Evolutionary conservation across 495 filamentous ascomycete species (phyloP).

Genomic region (Stereocaulon alpinum): DNA sequence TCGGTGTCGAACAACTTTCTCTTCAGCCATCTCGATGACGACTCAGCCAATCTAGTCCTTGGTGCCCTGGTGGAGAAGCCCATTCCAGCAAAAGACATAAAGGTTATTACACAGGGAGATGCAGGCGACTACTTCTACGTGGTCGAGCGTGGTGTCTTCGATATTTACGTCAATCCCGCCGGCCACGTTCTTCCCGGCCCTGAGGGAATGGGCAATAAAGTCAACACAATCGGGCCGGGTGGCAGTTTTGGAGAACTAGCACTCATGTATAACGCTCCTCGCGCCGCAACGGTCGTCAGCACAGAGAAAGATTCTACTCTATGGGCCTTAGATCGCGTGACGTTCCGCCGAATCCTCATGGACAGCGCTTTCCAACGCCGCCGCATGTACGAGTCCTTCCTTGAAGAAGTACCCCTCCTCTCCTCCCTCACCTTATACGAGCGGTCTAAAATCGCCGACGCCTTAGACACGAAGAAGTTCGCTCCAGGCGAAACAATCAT

Average conservation of each 20-base stretch:
- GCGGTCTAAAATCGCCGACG: constrained; percentile 92
- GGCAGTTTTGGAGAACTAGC: constrained; percentile 97
- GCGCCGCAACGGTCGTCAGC: constrained; percentile 90
- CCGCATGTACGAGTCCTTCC: constrained; percentile 92
- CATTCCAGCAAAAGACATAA: constrained; percentile 89
- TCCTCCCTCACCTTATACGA: constrained; percentile 79
- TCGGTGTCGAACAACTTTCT: constrained; percentile 87
- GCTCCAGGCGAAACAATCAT: constrained; percentile 76
- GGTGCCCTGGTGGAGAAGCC: constrained; percentile 90
- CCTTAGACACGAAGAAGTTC: constrained; percentile 81
- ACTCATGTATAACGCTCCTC: constrained; percentile 96
- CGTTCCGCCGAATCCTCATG: constrained; percentile 97
- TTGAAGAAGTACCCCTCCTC: constrained; percentile 93
- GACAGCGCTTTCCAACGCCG: constrained; percentile 92
- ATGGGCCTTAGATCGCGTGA: constrained; percentile 91
- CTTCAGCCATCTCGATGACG: constrained; percentile 89
- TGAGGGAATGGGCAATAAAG: constrained; percentile 75
- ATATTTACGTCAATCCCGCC: constrained; percentile 78
- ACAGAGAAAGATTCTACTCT: constrained; percentile 68
- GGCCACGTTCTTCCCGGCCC: constrained; percentile 71
- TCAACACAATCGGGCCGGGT: constrained; percentile 73
- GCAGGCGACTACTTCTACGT: constrained; percentile 97
- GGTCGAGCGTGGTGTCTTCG: constrained; percentile 82
- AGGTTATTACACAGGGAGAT: constrained; percentile 93
- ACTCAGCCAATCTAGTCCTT: constrained; percentile 75